Percentiles rank a stretch among this genome's conserved stretches.
Conservation (phyloP, 2,329 filamentous ascomycete genomes). For the Aspergillus japonicus region DNA sequence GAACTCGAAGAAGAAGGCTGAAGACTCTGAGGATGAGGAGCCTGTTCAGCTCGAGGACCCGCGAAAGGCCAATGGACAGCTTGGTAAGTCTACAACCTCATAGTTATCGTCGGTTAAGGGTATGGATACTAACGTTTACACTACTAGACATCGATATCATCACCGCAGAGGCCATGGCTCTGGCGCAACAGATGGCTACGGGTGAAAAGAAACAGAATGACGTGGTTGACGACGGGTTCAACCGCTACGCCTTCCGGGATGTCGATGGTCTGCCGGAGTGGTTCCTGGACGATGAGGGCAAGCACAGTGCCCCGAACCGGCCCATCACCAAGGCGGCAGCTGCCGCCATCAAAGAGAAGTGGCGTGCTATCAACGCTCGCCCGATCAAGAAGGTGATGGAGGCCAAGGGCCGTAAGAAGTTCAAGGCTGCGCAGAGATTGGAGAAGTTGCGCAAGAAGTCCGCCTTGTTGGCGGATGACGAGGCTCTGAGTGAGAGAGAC, state of each 20-base stretch:
- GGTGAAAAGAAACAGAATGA: slow-evolving; percentile 78
- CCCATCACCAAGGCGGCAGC: slow-evolving; percentile 92
- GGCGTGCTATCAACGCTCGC: slow-evolving; percentile 86
- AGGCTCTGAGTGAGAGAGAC: slow-evolving; percentile 92
- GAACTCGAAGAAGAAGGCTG: slow-evolving; percentile 23
- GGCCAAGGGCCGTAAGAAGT: slow-evolving; percentile 94
- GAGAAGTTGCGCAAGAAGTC: slow-evolving; percentile 98
- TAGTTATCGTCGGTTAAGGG: slow-evolving; percentile 5
- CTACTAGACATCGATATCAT: slow-evolving; percentile 87
- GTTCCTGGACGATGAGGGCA: slow-evolving; percentile 91
- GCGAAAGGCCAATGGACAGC: slow-evolving; percentile 42
- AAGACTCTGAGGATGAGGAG: slow-evolving; percentile 40
- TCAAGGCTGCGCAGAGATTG: slow-evolving; percentile 83
- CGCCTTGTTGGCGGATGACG: slow-evolving; percentile 83
- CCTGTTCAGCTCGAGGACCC: slow-evolving; percentile 37
- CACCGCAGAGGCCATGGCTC: slow-evolving; percentile 98
- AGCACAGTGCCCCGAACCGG: slow-evolving; percentile 78
- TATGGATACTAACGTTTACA: slow-evolving; percentile 20
- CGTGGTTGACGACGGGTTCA: slow-evolving; percentile 87
- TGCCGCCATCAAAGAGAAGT: slow-evolving; percentile 88
- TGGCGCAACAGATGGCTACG: slow-evolving; percentile 86
- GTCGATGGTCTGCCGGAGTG: slow-evolving; percentile 90
- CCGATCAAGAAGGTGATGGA: slow-evolving; percentile 99
- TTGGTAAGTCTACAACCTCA: slow-evolving; percentile 35
- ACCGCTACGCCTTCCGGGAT: slow-evolving; percentile 88